phyloP scores from a whole-genome alignment of 129 eudicot species.

The Chrysanthemum seticuspe region DNA sequence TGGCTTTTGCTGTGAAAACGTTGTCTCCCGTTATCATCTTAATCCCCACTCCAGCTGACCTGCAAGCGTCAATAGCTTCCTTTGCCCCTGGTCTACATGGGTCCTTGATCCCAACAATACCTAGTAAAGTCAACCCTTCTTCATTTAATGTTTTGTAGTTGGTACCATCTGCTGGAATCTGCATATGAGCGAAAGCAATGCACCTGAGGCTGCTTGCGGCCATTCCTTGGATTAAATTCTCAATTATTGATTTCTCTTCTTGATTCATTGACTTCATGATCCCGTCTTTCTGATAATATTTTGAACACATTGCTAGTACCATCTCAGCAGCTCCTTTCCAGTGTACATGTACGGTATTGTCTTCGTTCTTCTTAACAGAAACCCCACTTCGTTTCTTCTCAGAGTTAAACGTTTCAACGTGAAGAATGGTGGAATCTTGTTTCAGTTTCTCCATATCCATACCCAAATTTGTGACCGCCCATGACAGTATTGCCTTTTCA shows the following conservation, averaged over 20 bases:
- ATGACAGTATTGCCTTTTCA: conserved; percentile 62
- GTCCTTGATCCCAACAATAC: conserved; percentile 59
- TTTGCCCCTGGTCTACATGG: conserved; percentile 61
- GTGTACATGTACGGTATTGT: conserved; percentile 39
- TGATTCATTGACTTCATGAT: conserved; percentile 21
- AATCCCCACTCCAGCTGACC: conserved; percentile 19
- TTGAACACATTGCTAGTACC: conserved; percentile 55
- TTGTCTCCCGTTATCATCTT: conserved; percentile 16
- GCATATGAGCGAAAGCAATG: conserved; percentile 63
- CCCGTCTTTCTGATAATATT: conserved; percentile 41
- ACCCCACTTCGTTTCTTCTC: conserved; percentile 70
- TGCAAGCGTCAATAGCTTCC: conserved; percentile 52
- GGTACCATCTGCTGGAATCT: conserved; percentile 25
- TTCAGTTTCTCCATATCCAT: conserved; percentile 54
- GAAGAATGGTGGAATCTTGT: conserved; percentile 38
- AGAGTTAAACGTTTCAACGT: conserved; percentile 60
- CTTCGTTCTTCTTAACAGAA: conserved; percentile 29
- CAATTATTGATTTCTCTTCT: conserved; percentile 36
- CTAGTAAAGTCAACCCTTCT: conserved; percentile 11
- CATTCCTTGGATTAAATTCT: conserved; percentile 58
- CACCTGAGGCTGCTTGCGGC: conserved; percentile 75
- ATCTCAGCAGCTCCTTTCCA: conserved; percentile 84
- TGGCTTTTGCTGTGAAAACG: conserved; percentile 13
- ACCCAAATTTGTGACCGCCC: conserved; percentile 53
- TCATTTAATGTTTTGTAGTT: conserved; percentile 18